Conservation (phyloP, 2,329 filamentous ascomycete species). For the Ophiocordyceps australis region DNA sequence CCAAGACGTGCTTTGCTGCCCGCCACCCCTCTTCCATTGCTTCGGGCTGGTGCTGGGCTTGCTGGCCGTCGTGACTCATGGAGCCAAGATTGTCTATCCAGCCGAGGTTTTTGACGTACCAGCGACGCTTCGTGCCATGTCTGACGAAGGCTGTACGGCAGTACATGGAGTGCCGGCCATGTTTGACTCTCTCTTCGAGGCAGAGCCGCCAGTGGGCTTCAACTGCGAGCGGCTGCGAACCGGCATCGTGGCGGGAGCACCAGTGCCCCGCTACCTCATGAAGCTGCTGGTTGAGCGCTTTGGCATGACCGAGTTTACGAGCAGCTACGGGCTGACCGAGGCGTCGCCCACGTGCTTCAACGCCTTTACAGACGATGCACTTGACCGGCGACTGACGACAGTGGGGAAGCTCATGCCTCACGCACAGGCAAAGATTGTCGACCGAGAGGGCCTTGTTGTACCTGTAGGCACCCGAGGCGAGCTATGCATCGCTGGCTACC, state of each 20-base stretch:
- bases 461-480: constrained; percentile 53
- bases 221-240: constrained; percentile 42
- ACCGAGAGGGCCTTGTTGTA: constrained; percentile 44
- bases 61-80: constrained; percentile 54
- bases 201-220: constrained; percentile 20
- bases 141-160: constrained; percentile 51
- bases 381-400: constrained; percentile 47
- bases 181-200: constrained; percentile 50
- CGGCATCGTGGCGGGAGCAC: constrained; percentile 63
- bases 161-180: constrained; percentile 72
- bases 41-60: constrained; percentile 67
- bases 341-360: constrained; percentile 70
- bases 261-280: constrained; percentile 60
- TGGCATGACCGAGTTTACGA: constrained; percentile 59
- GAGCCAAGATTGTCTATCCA: constrained; percentile 59
- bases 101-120: constrained; percentile 53
- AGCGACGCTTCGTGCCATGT: constrained; percentile 48
- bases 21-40: constrained; percentile 72
- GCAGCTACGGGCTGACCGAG: constrained; percentile 58
- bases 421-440: constrained; percentile 59
- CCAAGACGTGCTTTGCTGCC: constrained; percentile 58
- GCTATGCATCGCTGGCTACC: constrained; percentile 63
- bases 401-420: constrained; percentile 66
- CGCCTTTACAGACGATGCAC: constrained; percentile 54
- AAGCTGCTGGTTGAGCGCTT: constrained; percentile 50